A percentile compares a stretch with the other conserved stretches of the same genome.
Evolutionary conservation across 768 basidiomycete genomes (phyloP).

Genomic region (Phaeotremella fagi): DNA sequence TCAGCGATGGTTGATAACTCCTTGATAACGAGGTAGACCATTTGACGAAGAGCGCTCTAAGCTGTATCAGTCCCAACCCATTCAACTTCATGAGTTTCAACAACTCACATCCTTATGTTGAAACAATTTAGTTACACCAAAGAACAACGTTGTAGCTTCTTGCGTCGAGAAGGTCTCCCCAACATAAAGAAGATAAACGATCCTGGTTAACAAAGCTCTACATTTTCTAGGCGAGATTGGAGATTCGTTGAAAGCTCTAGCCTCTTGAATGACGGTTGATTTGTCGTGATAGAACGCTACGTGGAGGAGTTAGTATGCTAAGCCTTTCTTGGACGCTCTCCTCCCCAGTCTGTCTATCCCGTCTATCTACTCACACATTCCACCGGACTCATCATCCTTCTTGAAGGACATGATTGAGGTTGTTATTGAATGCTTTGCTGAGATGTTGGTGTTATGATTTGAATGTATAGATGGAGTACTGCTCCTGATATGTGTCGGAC

Average conservation of each 20-base stretch:
- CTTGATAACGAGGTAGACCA: slow-evolving; percentile 98
- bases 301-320: background rate
- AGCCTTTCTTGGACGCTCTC: too few relatives aligned
- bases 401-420: slow-evolving; percentile 63
- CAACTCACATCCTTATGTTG: slow-evolving; percentile 94
- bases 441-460: background rate
- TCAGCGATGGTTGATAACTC: slow-evolving; percentile 92
- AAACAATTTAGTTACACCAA: slow-evolving; percentile 97
- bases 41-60: slow-evolving; percentile 90
- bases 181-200: slow-evolving; percentile 92
- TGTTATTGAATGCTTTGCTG: background rate
- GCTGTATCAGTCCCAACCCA: background rate
- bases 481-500: too few relatives aligned
- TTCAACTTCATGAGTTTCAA: background rate
- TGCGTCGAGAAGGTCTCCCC: slow-evolving; percentile 92
- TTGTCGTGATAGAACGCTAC: slow-evolving; percentile 63
- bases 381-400: slow-evolving; percentile 84
- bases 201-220: slow-evolving; percentile 88
- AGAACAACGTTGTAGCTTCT: slow-evolving; percentile 96
- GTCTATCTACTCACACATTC: slow-evolving; percentile 66
- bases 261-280: slow-evolving; percentile 96
- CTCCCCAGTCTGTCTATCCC: too few relatives aligned
- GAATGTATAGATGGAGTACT: slow-evolving; percentile 38
- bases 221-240: slow-evolving; percentile 97
- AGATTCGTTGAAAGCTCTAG: slow-evolving; percentile 97